Base-by-base conservation (phyloP, 164 flowering plant species). In the Sextonia rubra region DNA sequence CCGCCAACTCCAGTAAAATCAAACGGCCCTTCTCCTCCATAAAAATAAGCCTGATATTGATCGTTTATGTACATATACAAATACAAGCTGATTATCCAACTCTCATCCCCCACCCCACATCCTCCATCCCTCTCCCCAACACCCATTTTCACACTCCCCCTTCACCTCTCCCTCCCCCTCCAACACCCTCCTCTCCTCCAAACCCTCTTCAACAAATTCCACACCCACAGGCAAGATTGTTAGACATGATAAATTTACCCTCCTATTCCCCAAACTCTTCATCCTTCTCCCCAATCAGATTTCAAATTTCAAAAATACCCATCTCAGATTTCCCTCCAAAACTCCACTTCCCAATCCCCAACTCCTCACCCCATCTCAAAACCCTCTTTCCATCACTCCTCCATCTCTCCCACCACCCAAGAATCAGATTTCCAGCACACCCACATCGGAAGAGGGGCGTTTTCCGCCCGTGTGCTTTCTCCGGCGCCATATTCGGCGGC, bases 401-500 rank as follows among this genome's bases (percentile, higher is more conserved):
- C 6, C 62, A 37, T 55, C 58, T 69, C 29, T 23, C 71, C 52
- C 25, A 25, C 27, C 32, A 64, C 30, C 47, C 67, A 26, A 47
- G 12, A 81, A 79, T 14, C 72, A 64, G 32, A 55, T 55, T 3
- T 12, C 55, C 58, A n/a, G 55, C 78, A 64, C 63, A 47, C 79
- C 77, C 86, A 66, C 60, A 47, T 73, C 67, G 80, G 8, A 78
- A 63, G 62, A 82, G 80, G 52, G 58, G 68, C 27, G 61, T 70
- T 77, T 88, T 85, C 70, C 82, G 79, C 74, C 12, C 81, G 0
- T 74, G 77, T 55, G 93, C 90, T 20, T 9, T 86, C 29, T 14
- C 90, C 52, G 97, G 89, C 30, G 72, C 90, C 32, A 90, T 79
- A 69, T 68, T 85, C 37, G 83, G 87, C 32, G 80, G 76, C 67